phyloP scores from a whole-genome alignment of 129 eudicot species.

The Logfia minima region DNA sequence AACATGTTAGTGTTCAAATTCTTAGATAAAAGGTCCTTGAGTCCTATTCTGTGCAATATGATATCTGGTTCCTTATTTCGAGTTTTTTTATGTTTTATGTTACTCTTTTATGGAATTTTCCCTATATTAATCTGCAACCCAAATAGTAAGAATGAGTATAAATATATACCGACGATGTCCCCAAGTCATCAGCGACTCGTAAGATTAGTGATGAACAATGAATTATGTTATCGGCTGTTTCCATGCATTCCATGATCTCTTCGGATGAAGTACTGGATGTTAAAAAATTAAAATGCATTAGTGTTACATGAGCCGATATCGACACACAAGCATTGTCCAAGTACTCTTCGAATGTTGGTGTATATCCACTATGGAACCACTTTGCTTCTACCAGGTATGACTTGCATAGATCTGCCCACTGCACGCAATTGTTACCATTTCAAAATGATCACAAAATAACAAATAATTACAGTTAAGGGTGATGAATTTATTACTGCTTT shows the following conservation, averaged over 20 bases:
- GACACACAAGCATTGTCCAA: conserved; percentile 34
- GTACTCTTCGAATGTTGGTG: conserved; percentile 38
- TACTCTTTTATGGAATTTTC: too few relatives aligned
- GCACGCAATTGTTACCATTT: not conserved
- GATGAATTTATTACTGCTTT: conserved; percentile 26
- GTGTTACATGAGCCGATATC: conserved; percentile 10
- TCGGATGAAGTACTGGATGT: not conserved
- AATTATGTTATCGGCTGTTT: conserved; percentile 6
- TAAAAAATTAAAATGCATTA: conserved; percentile 24
- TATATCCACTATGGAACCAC: conserved; percentile 29
- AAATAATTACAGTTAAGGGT: not conserved
- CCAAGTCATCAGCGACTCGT: conserved; percentile 39
- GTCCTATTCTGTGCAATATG: too few relatives aligned
- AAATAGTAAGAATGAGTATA: too few relatives aligned
- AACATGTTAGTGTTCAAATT: too few relatives aligned
- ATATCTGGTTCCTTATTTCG: too few relatives aligned
- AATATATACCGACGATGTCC: conserved; percentile 35
- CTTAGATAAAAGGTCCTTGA: too few relatives aligned
- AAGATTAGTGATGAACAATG: conserved; percentile 22
- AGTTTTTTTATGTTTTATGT: too few relatives aligned
- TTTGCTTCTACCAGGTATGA: conserved; percentile 37
- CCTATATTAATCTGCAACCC: too few relatives aligned
- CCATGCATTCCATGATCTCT: conserved; percentile 14
- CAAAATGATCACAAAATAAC: not conserved
- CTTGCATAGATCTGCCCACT: conserved; percentile 44